Conservation (phyloP, 2,329 filamentous ascomycete species). For the Exophiala mesophila region DNA sequence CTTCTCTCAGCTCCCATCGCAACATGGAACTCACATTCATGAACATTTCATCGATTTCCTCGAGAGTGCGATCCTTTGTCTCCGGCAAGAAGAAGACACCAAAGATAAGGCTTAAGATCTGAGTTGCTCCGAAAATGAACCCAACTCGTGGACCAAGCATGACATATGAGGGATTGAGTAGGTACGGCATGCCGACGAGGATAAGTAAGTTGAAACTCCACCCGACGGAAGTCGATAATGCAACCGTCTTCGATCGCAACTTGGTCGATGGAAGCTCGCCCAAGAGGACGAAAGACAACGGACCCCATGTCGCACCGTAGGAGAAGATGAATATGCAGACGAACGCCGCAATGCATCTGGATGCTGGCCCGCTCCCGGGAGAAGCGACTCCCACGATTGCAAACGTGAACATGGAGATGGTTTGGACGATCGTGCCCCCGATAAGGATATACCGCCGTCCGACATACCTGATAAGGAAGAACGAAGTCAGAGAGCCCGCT, state of each 20-base stretch:
- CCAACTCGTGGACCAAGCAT: conserved; percentile 28
- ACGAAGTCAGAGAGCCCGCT: conserved; percentile 74
- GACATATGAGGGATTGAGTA: conserved; percentile 37
- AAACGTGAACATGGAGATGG: conserved; percentile 72
- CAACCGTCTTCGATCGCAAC: conserved; percentile 41
- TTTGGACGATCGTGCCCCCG: conserved; percentile 71
- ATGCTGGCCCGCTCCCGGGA: conserved; percentile 8
- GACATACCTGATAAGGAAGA: conserved; percentile 75
- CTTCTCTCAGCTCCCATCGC: too few relatives aligned
- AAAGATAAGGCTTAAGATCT: conserved; percentile 16
- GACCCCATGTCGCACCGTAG: conserved; percentile 37
- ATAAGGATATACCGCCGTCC: conserved; percentile 76
- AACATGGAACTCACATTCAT: conserved; percentile 32
- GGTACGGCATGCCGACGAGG: conserved; percentile 36
- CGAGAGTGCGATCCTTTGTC: conserved; percentile 8
- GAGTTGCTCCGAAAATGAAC: conserved; percentile 27
- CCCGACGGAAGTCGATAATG: conserved; percentile 35
- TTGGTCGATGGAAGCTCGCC: conserved; percentile 42
- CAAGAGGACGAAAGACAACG: conserved; percentile 41
- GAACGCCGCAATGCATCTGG: conserved; percentile 8
- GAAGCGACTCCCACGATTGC: conserved; percentile 59
- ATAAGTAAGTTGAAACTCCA: conserved; percentile 34
- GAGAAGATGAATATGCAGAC: conserved; percentile 33
- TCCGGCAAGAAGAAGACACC: conserved; percentile 26
- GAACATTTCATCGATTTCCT: conserved; percentile 32